Base-by-base conservation (phyloP, 2,329 filamentous ascomycete species). In the Biscogniauxia sp. region DNA sequence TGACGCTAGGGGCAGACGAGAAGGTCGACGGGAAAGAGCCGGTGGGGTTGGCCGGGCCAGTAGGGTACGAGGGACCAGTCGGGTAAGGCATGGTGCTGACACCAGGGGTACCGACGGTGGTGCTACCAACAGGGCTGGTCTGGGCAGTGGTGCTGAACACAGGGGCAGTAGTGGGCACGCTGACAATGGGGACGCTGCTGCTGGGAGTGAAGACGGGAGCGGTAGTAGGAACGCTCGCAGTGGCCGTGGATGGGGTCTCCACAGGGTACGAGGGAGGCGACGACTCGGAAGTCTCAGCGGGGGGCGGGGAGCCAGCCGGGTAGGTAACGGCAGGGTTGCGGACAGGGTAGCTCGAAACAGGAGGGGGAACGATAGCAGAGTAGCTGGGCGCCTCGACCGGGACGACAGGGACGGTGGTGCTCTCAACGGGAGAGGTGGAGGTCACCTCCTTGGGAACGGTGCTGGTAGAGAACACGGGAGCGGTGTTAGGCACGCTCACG, bases 41-140 rank as follows among this genome's bases (percentile, higher is more conserved):
- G 2, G 55, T 59, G 55, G 52, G 25, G 28, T 61, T 61, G 26
- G 56, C 55, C 3, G 64, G 60, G 45, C 52, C 55, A 17, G 65
- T 67, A 2, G 65, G 65, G 57, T 67, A 67, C 37, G 63, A 58
- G 19, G 65, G 57, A 50, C 56, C 52, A 32, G 61, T 59, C 15
- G 62, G 59, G 55, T 55, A 55, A 5, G 41, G 54, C 1, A 56
- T 53, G 2, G 61, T 26, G 32, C 53, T 56, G 9, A 60, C 41
- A 25, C 26, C 53, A 20, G 59, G 50, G 8, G 9, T 13, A 19
- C 15, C 11, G 5, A 25, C 50, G 50, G 50, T 53, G n/a, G 49
- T 3, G 20, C 41, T 45, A 3, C 54, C 61, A n/a, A 20, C 32
- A n/a, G 63, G 63, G 58, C 62, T 62, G 56, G 57, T 61, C 28